Evolutionary conservation across 805 yeast genomes (phyloP).

Genomic region (Teunomyces barrocoloradensis): DNA sequence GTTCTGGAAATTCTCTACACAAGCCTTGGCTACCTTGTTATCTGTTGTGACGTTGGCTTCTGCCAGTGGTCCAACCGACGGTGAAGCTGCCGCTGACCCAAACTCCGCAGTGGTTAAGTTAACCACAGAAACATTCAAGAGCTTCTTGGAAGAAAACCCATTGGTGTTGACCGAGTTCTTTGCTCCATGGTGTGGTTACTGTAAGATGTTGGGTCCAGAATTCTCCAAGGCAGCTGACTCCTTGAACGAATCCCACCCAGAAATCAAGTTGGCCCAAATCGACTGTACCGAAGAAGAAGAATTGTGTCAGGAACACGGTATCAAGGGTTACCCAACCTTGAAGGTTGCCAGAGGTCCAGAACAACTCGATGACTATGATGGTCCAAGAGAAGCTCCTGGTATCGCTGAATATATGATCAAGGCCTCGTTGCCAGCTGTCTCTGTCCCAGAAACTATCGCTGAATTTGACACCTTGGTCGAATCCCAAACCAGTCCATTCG

Average conservation of each 20-base stretch:
- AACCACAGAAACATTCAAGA: conserved; percentile 60
- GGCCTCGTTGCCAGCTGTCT: conserved; percentile 71
- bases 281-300: conserved; percentile 80
- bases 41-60: conserved; percentile 31
- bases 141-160: conserved; percentile 67
- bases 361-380: conserved; percentile 64
- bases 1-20: conserved; percentile 40
- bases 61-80: conserved; percentile 43
- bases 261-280: conserved; percentile 74
- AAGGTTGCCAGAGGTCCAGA: conserved; percentile 63
- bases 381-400: conserved; percentile 79
- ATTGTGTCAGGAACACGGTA: conserved; percentile 63
- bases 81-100: conserved; percentile 70
- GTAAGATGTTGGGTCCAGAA: conserved; percentile 85
- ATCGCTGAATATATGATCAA: conserved; percentile 78
- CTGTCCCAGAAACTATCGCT: conserved; percentile 41
- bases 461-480: conserved; percentile 51
- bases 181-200: conserved; percentile 98
- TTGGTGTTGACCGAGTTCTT: conserved; percentile 83
- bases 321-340: conserved; percentile 83
- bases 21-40: conserved; percentile 35
- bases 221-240: conserved; percentile 68
- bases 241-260: conserved; percentile 49
- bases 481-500: conserved; percentile 49
- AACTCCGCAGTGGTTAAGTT: conserved; percentile 87